phyloP scores from a whole-genome alignment of 2,329 filamentous ascomycete species.

The Colletotrichum siamense region DNA sequence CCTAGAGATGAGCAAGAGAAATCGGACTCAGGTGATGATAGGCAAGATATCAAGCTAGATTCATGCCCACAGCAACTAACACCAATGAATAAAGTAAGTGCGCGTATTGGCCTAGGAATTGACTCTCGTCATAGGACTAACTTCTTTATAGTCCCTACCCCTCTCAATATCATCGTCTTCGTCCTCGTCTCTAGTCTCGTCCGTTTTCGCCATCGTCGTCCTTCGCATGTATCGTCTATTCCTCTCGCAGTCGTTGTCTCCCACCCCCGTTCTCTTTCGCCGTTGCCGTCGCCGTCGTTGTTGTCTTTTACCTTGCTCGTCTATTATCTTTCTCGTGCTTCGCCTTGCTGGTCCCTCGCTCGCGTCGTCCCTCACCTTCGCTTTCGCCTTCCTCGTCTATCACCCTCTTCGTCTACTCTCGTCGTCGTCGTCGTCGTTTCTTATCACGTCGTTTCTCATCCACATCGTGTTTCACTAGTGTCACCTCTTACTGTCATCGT shows the following conservation, averaged over 20 bases:
- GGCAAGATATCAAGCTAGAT: background rate
- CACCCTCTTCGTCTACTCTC: no score
- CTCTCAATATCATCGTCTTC: background rate
- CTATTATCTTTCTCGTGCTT: no score
- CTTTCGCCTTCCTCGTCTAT: no score
- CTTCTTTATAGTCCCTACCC: background rate
- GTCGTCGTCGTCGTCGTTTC: background rate
- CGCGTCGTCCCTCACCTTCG: no score
- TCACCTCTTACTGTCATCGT: background rate
- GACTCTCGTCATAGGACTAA: accelerated
- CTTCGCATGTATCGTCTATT: no score
- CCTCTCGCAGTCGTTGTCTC: no score
- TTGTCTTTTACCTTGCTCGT: no score
- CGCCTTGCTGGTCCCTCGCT: no score
- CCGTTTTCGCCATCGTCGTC: background rate
- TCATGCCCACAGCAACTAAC: accelerated
- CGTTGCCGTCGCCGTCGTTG: no score
- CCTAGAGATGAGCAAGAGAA: background rate
- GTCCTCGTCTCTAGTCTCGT: background rate
- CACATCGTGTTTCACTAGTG: accelerated
- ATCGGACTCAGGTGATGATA: accelerated
- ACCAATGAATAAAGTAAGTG: background rate
- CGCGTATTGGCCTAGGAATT: background rate
- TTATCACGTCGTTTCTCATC: background rate
- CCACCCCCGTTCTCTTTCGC: no score